These are phyloP conservation scores for Croton laevigatus DNA, from an alignment of 441 rosid genomes.

Conservation along the genomic window DNA sequence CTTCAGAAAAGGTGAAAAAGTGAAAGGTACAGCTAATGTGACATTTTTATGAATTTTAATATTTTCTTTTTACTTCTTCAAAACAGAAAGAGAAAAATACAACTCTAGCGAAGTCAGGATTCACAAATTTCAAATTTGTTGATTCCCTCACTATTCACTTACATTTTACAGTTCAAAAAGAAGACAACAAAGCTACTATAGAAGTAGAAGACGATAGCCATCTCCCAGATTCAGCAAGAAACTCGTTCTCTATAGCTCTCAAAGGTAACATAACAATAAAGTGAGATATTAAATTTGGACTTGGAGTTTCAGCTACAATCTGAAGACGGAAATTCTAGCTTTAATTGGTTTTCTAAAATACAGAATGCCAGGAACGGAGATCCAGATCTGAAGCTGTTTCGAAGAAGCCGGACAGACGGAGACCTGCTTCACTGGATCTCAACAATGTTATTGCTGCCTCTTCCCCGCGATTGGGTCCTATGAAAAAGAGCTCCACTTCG, in stretches of 20 bases:
- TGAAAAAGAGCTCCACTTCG: constrained; percentile 49
- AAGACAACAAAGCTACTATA: constrained; percentile 30
- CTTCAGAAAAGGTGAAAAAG: constrained; percentile 54
- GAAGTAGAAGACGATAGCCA: constrained; percentile 42
- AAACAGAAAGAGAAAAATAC: constrained; percentile 14
- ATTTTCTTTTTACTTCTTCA: neutral
- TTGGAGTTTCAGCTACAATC: neutral
- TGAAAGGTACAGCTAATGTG: constrained; percentile 46
- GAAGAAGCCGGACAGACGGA: constrained; percentile 59
- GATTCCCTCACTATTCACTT: constrained; percentile 21
- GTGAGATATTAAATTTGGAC: constrained; percentile 1
- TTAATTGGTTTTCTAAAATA: constrained; percentile 1
- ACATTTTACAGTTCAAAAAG: constrained; percentile 45
- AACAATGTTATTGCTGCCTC: constrained; percentile 52
- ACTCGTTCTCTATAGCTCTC: constrained; percentile 80
- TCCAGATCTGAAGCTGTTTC: constrained; percentile 65
- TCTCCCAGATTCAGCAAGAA: constrained; percentile 70
- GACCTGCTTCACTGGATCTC: constrained; percentile 79
- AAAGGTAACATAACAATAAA: constrained; percentile 47
- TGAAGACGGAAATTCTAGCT: neutral
- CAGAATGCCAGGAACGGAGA: constrained; percentile 85
- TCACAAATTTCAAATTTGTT: constrained; percentile 25
- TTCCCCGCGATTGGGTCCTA: constrained; percentile 62
- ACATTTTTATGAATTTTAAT: neutral
- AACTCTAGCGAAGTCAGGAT: constrained; percentile 17